A percentile compares a stretch with the other conserved stretches of the same genome.
Evolutionary conservation across 495 filamentous ascomycete genomes (phyloP).

Genomic region (Lasiosphaeria hispida): DNA sequence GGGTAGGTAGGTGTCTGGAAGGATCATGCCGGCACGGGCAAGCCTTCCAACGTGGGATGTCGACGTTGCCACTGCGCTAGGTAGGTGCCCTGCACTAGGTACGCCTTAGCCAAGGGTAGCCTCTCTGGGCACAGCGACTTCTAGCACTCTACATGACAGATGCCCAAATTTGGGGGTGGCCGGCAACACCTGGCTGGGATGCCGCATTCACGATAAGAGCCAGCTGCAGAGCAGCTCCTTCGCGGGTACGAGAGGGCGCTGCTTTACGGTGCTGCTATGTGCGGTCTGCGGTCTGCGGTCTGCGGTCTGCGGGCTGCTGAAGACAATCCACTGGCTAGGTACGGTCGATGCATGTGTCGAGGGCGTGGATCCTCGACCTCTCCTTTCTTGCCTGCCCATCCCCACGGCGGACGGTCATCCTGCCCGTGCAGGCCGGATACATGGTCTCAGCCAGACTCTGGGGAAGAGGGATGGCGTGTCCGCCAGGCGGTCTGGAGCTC

Average conservation of each 20-base stretch:
- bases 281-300: no score
- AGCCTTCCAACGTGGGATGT: constrained; percentile 3
- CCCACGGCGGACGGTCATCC: no score
- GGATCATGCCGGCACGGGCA: constrained; percentile 18
- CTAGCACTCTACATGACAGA: background rate
- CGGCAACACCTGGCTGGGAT: constrained; percentile 1
- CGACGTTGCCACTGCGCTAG: background rate
- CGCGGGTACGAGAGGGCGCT: background rate
- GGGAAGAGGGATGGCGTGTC: constrained; percentile 6
- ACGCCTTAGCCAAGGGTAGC: constrained; percentile 6
- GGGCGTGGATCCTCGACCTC: no score
- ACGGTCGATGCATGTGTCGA: no score
- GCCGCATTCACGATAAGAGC: constrained; percentile 9
- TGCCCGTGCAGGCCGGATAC: background rate
- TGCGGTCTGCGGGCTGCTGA: no score
- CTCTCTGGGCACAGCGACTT: background rate
- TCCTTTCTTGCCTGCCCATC: no score
- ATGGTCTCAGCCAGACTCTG: constrained; percentile 12
- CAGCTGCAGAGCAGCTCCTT: constrained; percentile 5
- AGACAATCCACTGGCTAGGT: no score
- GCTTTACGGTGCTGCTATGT: no score
- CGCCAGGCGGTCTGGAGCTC: constrained; percentile 1
- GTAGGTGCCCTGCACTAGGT: constrained; percentile 1
- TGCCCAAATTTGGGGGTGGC: constrained; percentile 10
- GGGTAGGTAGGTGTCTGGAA: constrained; percentile 1